phyloP scores from a whole-genome alignment of 2,329 filamentous ascomycete genomes.

The Macrophomina pseudophaseolina region DNA sequence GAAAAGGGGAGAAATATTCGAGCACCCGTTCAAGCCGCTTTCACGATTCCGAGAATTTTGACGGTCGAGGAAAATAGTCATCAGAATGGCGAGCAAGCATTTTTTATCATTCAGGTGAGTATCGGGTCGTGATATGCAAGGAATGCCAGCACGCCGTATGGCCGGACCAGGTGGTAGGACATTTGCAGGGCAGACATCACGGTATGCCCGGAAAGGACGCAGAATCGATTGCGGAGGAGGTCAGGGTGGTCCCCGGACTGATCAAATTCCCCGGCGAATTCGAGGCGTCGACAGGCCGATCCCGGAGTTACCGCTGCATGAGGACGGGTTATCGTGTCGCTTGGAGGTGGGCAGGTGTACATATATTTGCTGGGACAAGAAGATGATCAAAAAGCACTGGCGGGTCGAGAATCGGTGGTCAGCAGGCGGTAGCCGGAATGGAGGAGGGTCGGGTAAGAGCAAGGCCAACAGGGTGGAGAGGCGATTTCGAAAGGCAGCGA shows the following conservation, averaged over 20 bases:
- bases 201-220: neutral
- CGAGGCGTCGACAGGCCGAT: constrained; percentile 6
- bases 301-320: neutral
- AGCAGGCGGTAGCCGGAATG: constrained; percentile 12
- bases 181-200: constrained; percentile 24
- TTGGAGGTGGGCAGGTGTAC: constrained; percentile 23
- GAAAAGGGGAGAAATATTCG: no score
- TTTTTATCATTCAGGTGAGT: constrained; percentile 28
- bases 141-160: constrained; percentile 9
- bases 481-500: constrained; percentile 11
- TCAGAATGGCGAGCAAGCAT: constrained; percentile 5
- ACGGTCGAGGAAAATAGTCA: no score
- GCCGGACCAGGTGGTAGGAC: constrained; percentile 19
- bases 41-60: no score
- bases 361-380: constrained; percentile 9
- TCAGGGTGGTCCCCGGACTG: neutral
- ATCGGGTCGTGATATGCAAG: constrained; percentile 15
- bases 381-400: constrained; percentile 26
- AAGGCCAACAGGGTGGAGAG: constrained; percentile 6
- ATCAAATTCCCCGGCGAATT: constrained; percentile 8
- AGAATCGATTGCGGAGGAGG: neutral
- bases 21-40: no score
- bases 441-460: constrained; percentile 1
- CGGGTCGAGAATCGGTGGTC: constrained; percentile 11
- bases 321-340: constrained; percentile 15